Evolutionary conservation across 2,329 filamentous ascomycete genomes (phyloP).

Genomic region (Sarocladium brachiariae): DNA sequence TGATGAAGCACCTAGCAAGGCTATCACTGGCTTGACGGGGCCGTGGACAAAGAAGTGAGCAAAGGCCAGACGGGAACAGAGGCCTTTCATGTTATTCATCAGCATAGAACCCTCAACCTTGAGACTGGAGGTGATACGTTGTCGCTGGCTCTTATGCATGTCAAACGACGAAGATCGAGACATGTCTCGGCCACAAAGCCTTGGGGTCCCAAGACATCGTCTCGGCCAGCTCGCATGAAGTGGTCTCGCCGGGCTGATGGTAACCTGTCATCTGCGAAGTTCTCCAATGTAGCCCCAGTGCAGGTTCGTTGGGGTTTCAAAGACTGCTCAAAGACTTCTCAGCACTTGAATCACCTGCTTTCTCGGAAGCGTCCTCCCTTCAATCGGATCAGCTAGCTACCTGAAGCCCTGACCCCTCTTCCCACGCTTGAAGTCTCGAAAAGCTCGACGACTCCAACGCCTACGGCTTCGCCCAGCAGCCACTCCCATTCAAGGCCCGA

Average conservation of each 20-base stretch:
- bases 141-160: not conserved
- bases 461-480: slow-evolving; percentile 64
- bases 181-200: not conserved
- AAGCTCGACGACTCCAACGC: slow-evolving; percentile 62
- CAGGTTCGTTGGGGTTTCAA: not conserved
- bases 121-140: not conserved
- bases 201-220: not conserved
- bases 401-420: slow-evolving; percentile 48
- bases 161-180: not conserved
- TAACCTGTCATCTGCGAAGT: not conserved
- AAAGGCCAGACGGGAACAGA: not conserved
- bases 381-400: slow-evolving; percentile 17
- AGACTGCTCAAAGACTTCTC: not conserved
- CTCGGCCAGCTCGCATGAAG: not conserved
- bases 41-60: not conserved
- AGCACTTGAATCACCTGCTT: too few species aligned
- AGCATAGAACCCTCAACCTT: not conserved
- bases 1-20: not conserved
- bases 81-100: not conserved
- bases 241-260: not conserved
- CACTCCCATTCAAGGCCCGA: slow-evolving; percentile 65
- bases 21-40: not conserved
- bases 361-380: too few species aligned
- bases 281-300: not conserved
- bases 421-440: slow-evolving; percentile 74